These are phyloP conservation scores for Vitis rupestris DNA, from an alignment of 164 flowering plant species.

Conservation along the genomic window DNA sequence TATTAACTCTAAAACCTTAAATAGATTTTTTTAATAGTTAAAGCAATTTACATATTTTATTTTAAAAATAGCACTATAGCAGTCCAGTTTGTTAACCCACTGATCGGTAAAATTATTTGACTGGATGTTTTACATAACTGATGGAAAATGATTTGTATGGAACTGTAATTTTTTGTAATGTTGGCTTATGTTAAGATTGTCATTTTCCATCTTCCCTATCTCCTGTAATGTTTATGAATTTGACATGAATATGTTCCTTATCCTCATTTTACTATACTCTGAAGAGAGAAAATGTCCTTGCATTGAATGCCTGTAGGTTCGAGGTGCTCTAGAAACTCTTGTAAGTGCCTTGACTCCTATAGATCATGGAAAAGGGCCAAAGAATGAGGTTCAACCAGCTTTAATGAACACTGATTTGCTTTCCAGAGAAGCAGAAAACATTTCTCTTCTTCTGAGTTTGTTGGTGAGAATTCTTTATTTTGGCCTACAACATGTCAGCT, in stretches of 20 bases:
- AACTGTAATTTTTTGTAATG: too few relatives aligned
- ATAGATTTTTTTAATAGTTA: too few relatives aligned
- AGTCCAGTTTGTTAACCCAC: too few relatives aligned
- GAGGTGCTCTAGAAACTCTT: slow-evolving; percentile 94
- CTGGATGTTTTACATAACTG: too few relatives aligned
- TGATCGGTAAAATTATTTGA: too few relatives aligned
- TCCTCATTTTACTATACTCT: background rate
- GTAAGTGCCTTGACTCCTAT: slow-evolving; percentile 86
- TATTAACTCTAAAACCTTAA: too few relatives aligned
- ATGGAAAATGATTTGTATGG: too few relatives aligned
- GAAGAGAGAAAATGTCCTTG: background rate
- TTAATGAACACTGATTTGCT: slow-evolving; percentile 91
- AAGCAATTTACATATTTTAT: too few relatives aligned
- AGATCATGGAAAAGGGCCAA: slow-evolving; percentile 52
- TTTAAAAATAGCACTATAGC: too few relatives aligned
- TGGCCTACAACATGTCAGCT: background rate
- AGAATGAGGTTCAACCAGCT: slow-evolving; percentile 80
- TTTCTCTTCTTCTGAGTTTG: slow-evolving; percentile 90
- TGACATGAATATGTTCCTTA: background rate
- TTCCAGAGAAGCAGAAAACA: slow-evolving; percentile 83
- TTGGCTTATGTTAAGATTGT: too few relatives aligned
- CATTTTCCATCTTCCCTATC: background rate
- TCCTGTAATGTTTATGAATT: background rate
- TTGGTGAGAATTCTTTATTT: slow-evolving; percentile 58
- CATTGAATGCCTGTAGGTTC: slow-evolving; percentile 52